Conservation (phyloP, 495 filamentous ascomycete species). For the Neurospora tetrasperma region DNA sequence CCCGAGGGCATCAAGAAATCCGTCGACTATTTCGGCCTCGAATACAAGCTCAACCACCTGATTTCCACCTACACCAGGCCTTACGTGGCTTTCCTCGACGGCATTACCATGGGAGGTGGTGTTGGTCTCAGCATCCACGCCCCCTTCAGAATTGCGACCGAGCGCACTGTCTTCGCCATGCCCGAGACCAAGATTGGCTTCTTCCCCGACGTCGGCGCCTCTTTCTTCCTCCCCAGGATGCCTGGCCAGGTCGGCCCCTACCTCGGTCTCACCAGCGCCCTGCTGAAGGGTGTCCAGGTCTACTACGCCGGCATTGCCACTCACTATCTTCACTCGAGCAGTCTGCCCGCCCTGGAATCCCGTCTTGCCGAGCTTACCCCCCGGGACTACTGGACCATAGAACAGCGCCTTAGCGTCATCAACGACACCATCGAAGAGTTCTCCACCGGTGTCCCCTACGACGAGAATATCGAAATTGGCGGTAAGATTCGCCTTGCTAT, state of each 20-base stretch:
- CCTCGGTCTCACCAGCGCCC: conserved; percentile 77
- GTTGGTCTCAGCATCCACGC: conserved; percentile 91
- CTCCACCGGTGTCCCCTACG: conserved; percentile 65
- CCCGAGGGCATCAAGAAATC: conserved; percentile 56
- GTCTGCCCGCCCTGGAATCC: conserved; percentile 65
- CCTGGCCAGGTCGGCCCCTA: conserved; percentile 79
- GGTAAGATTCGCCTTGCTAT: conserved; percentile 64
- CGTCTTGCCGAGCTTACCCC: conserved; percentile 85
- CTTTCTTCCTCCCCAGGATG: conserved; percentile 87
- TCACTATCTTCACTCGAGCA: conserved; percentile 87
- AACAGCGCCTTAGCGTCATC: conserved; percentile 56
- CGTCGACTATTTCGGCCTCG: conserved; percentile 75
- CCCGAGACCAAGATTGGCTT: conserved; percentile 96
- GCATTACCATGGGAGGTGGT: conserved; percentile 95
- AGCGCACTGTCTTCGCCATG: conserved; percentile 93
- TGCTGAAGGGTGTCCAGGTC: conserved; percentile 68
- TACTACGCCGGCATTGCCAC: conserved; percentile 83
- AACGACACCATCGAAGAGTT: conserved; percentile 88
- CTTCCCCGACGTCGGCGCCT: conserved; percentile 94
- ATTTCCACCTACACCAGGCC: conserved; percentile 94
- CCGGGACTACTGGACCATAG: conserved; percentile 54
- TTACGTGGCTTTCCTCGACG: conserved; percentile 93
- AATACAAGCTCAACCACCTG: conserved; percentile 89
- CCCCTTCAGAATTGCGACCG: conserved; percentile 91
- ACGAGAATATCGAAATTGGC: conserved; percentile 51